Conservation (phyloP, 2,329 filamentous ascomycete genomes). For the Cladophialophora immunda region DNA sequence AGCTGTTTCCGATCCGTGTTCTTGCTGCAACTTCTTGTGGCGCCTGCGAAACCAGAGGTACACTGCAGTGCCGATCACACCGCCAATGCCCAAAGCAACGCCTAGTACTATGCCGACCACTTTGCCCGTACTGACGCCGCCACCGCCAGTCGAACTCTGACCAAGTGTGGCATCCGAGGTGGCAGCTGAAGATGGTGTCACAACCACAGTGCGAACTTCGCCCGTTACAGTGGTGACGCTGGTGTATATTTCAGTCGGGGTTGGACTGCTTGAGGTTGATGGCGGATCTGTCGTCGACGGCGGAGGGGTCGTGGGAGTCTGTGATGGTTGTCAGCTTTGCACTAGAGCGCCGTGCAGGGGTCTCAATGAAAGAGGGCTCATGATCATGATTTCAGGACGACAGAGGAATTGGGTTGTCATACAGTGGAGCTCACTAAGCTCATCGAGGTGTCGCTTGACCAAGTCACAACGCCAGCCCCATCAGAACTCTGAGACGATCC, state of each 20-base stretch:
- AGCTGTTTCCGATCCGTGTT: conserved; percentile 24
- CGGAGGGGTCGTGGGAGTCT: conserved; percentile 7
- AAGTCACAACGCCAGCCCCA: conserved; percentile 33
- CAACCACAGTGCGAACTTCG: conserved; percentile 42
- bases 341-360: background rate
- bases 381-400: too few relatives aligned
- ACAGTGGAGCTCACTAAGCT: conserved; percentile 34
- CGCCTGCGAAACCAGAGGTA: conserved; percentile 51
- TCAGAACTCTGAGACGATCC: conserved; percentile 38
- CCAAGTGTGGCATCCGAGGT: conserved; percentile 38
- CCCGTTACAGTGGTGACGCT: conserved; percentile 45
- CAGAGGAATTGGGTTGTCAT: conserved; percentile 34
- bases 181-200: conserved; percentile 36
- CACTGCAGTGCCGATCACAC: conserved; percentile 50
- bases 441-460: conserved; percentile 29
- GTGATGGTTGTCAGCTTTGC: conserved; percentile 15
- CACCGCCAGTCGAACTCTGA: conserved; percentile 35
- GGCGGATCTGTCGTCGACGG: background rate
- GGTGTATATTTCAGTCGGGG: conserved; percentile 36
- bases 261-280: conserved; percentile 34
- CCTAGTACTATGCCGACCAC: conserved; percentile 57
- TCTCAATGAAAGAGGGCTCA: too few relatives aligned
- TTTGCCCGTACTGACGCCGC: conserved; percentile 50
- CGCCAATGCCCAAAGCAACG: conserved; percentile 49
- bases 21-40: conserved; percentile 39